phyloP scores from a whole-genome alignment of 139 green algal genomes.

The Eudorina sp. region DNA sequence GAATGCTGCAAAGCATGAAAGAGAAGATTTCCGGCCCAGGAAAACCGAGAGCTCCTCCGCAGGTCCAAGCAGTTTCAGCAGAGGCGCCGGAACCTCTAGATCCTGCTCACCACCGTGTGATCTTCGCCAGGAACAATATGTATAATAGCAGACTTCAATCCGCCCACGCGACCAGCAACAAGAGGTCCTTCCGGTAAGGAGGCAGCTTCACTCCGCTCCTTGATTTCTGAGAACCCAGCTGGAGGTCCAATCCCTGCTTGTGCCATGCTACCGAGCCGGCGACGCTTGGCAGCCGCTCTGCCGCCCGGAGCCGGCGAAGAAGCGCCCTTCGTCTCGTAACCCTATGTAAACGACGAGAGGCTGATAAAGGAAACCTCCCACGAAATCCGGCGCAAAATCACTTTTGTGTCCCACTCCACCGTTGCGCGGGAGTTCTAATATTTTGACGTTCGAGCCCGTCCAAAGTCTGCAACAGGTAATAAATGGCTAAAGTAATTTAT shows the following conservation, averaged over 20 bases:
- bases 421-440: no score
- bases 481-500: no score
- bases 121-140: constrained; percentile 44
- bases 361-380: no score
- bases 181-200: constrained; percentile 19
- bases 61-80: not conserved
- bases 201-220: not conserved
- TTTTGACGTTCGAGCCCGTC: no score
- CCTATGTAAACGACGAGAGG: not conserved
- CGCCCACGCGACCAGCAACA: constrained; percentile 4
- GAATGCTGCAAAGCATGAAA: constrained; percentile 24
- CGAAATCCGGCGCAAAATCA: no score
- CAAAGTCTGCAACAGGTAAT: no score
- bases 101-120: constrained; percentile 37
- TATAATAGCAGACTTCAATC: constrained; percentile 22
- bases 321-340: constrained; percentile 27
- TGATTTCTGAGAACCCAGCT: not conserved
- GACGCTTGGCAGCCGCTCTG: constrained; percentile 28
- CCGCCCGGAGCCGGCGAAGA: constrained; percentile 12
- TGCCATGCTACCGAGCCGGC: constrained; percentile 29
- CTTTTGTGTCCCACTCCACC: no score
- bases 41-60: not conserved
- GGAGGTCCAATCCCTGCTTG: constrained; percentile 24
- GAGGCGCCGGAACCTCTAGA: not conserved
- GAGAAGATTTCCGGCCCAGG: not conserved